Evolutionary conservation across 352 stramenopile species (phyloP), one percentile per base, ranked within the genome.

Genomic region (Aphanomyces astaci): DNA sequence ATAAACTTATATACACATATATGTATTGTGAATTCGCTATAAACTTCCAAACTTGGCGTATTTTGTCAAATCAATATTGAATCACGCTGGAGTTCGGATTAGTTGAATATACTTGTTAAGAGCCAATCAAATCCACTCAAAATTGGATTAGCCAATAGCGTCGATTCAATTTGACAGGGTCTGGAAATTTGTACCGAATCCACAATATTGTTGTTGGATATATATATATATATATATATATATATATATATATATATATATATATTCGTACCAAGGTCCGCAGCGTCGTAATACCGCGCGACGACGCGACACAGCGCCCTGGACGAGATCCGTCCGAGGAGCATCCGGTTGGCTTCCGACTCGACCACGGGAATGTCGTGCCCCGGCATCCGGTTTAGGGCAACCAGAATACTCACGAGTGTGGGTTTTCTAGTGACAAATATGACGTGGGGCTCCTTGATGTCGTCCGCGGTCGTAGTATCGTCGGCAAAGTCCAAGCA

Each of bases 321-420:
- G 3, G 72, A 66, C 51, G 72, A 88, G 4, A 94, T 82, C 4
- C 91, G 79, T 0, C 85, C 87, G 15, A 94, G 75, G 30, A 94
- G 75, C 22, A 86, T 70, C 75, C 88, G 90, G n/a, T 82, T 81
- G 27, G 69, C 73, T 57, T 93, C 84, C 51, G 85, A 84, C 63
- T 83, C 78, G 15, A 94, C 73, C 1, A 95, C 78, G 0, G 87
- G 87, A 15, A 95, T 82, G 66, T 94, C 82, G 64, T 94, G 81
- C 27, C 80, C 75, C 1, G 82, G 85, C 40, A 93, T 73, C 3
- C 85, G 79, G 63, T 92, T 82, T 5, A 95, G 77, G 15, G 81
- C 84, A 0, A 94, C 71, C 27, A 95, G 56, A 0, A 95, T 73
- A 24, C 79, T 79, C 7, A 85, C 74, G 33, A 94, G 73, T 0